Evolutionary conservation across 768 basidiomycete species (phyloP), one percentile per base, ranked within the genome.

Genomic region (Leccinum barrowsii): DNA sequence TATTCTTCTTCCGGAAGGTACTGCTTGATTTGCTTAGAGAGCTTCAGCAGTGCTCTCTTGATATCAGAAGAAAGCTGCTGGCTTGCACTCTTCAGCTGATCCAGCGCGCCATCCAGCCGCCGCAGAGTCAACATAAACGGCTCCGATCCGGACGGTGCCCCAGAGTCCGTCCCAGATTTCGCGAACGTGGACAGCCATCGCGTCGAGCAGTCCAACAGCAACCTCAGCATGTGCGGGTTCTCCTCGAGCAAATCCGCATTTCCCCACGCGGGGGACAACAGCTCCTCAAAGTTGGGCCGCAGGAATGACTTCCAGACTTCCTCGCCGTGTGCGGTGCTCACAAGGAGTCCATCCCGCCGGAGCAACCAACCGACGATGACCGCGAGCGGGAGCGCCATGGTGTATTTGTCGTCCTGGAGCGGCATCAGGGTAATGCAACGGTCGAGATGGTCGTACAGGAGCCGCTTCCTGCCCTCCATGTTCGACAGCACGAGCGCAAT

Each of bases 321-420:
- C 13, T 50, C 55, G 5, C 19, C 10, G 10, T n/a, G 40, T 42
- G 58, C 40, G 1, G 54, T 28, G 13, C 26, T 28, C n/a, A 51
- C 40, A 19, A 40, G 8, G 4, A 40, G 58, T 4, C 34, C 57
- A 21, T 59, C 50, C 12, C 44, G 55, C 8, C 59, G 59, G n/a
- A 57, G 50, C n/a, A 59, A 44, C 59, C 55, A 57, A 37, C 55
- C 26, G 0, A 59, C 55, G 6, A 57, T 44, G 26, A 50, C 55
- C 3, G 50, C 28, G 8, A 57, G 37, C 5, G 59, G 55, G 10
- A 59, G 26, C 5, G 59, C 55, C 55, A 52, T 59, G 42, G 42
- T 3, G 24, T 51, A 15, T n/a, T 22, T 50, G 50, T 34, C 32
- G 5, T 28, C 46, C 12, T 28, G 28, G 28, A 28, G 28, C 28